phyloP scores from a whole-genome alignment of 2,329 filamentous ascomycete species.

The Fusarium lateritium region DNA sequence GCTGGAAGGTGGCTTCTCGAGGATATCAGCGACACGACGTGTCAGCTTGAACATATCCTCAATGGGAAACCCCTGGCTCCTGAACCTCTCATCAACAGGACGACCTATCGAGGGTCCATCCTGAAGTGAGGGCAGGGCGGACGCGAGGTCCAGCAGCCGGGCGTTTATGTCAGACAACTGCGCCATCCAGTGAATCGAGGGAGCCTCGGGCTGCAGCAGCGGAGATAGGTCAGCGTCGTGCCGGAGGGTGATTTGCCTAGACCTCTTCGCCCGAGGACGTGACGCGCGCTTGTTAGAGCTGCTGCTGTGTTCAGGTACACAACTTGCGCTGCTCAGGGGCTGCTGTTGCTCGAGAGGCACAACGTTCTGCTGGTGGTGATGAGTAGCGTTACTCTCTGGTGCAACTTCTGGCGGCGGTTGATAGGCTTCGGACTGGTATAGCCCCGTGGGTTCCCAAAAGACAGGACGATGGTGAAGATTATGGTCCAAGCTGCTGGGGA shows the following conservation, averaged over 20 bases:
- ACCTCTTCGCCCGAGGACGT: slow-evolving; percentile 45
- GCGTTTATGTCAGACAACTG: slow-evolving; percentile 58
- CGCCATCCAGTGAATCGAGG: slow-evolving; percentile 56
- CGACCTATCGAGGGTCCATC: slow-evolving; percentile 36
- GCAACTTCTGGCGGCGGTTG: slow-evolving; percentile 27
- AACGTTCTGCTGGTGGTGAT: slow-evolving; percentile 14
- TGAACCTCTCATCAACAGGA: slow-evolving; percentile 46
- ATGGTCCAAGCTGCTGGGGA: slow-evolving; percentile 29
- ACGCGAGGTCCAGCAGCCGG: slow-evolving; percentile 56
- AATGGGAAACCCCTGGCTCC: slow-evolving; percentile 55
- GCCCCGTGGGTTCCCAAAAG: slow-evolving; percentile 45
- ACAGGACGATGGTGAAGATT: slow-evolving; percentile 16
- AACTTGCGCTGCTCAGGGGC: slow-evolving; percentile 36
- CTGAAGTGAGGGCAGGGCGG: slow-evolving; percentile 50
- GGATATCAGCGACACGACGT: slow-evolving; percentile 54
- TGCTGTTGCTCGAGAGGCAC: slow-evolving; percentile 30
- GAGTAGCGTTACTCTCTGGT: slow-evolving; percentile 35
- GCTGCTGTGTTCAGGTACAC: slow-evolving; percentile 47
- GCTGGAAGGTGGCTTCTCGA: slow-evolving; percentile 48
- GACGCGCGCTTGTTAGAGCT: slow-evolving; percentile 45
- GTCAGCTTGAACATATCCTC: slow-evolving; percentile 60
- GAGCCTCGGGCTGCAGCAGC: slow-evolving; percentile 39
- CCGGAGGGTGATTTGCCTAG: slow-evolving; percentile 54
- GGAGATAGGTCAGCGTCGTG: slow-evolving; percentile 41
- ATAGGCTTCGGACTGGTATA: slow-evolving; percentile 27